Conservation (phyloP, 2,329 filamentous ascomycete species). For the Uncinocarpus reesii region DNA sequence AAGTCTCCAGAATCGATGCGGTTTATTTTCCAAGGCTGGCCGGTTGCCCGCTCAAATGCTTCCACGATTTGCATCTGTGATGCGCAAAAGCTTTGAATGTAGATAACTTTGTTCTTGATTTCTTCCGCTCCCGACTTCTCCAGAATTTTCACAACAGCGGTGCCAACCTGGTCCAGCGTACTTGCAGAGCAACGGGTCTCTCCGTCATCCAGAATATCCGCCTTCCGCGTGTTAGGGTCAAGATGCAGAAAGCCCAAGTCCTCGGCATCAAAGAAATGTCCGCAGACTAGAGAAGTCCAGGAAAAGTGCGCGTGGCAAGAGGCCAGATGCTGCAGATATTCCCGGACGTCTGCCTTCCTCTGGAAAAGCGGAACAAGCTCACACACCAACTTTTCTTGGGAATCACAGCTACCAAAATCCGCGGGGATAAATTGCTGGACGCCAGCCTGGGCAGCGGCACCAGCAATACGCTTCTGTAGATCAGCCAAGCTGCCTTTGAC, state of each 20-base stretch:
- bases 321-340: constrained; percentile 2
- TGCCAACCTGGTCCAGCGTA: constrained; percentile 8
- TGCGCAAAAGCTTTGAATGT: constrained; percentile 13
- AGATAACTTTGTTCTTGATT: constrained; percentile 9
- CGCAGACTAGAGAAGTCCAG: constrained; percentile 12
- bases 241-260: constrained; percentile 4
- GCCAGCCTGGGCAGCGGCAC: constrained; percentile 8
- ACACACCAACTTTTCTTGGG: constrained; percentile 8
- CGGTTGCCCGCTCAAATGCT: constrained; percentile 7
- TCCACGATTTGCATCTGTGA: constrained; percentile 10
- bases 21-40: not conserved
- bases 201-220: constrained; percentile 11
- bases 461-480: constrained; percentile 9
- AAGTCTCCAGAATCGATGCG: constrained; percentile 1
- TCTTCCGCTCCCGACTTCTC: constrained; percentile 4
- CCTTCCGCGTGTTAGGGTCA: not conserved
- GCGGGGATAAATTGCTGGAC: constrained; percentile 14
- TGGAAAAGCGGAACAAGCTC: constrained; percentile 8
- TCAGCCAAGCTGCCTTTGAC: constrained; percentile 4
- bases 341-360: constrained; percentile 8
- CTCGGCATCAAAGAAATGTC: constrained; percentile 9
- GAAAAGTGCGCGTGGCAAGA: constrained; percentile 1
- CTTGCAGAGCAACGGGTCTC: constrained; percentile 5
- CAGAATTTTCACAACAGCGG: constrained; percentile 8
- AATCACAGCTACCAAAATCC: constrained; percentile 14